Percentiles rank a stretch among this genome's conserved stretches.
Evolutionary conservation across 2,329 filamentous ascomycete genomes (phyloP).

Genomic region (Pyrenochaeta sp.): DNA sequence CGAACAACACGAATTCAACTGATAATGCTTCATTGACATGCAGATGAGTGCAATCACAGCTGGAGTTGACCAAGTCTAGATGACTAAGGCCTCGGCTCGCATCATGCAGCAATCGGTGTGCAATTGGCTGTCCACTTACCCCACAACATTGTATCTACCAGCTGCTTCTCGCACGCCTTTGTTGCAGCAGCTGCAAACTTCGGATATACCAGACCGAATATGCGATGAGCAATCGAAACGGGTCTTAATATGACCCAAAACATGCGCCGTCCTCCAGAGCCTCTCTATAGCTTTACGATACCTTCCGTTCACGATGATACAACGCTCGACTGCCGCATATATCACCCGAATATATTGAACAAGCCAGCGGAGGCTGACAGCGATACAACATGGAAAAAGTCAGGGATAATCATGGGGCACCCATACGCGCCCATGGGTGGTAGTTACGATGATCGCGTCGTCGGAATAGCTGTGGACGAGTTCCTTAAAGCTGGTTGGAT

Average conservation of each 20-base stretch:
- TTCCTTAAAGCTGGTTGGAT: constrained; percentile 75
- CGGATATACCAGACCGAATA: constrained; percentile 10
- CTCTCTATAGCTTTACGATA: constrained; percentile 71
- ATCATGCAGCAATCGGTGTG: background rate
- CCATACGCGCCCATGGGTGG: constrained; percentile 91
- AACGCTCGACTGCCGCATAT: constrained; percentile 80
- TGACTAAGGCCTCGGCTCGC: background rate
- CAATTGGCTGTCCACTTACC: constrained; percentile 2
- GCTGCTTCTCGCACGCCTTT: background rate
- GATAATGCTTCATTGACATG: no score
- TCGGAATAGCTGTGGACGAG: constrained; percentile 69
- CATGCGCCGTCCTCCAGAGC: constrained; percentile 35
- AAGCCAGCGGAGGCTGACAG: constrained; percentile 9
- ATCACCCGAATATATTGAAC: constrained; percentile 60
- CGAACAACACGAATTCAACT: no score
- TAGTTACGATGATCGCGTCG: constrained; percentile 80
- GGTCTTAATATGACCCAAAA: constrained; percentile 35
- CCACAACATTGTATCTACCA: constrained; percentile 4
- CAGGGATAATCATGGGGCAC: constrained; percentile 77
- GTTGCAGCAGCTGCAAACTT: background rate
- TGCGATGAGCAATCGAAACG: constrained; percentile 30
- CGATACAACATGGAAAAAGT: constrained; percentile 44
- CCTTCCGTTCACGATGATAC: constrained; percentile 84
- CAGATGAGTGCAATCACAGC: no score
- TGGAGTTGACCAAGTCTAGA: no score